Evolutionary conservation across 441 rosid species (phyloP), one percentile per base, ranked within the genome.

Genomic region (Gossypium trilobum): DNA sequence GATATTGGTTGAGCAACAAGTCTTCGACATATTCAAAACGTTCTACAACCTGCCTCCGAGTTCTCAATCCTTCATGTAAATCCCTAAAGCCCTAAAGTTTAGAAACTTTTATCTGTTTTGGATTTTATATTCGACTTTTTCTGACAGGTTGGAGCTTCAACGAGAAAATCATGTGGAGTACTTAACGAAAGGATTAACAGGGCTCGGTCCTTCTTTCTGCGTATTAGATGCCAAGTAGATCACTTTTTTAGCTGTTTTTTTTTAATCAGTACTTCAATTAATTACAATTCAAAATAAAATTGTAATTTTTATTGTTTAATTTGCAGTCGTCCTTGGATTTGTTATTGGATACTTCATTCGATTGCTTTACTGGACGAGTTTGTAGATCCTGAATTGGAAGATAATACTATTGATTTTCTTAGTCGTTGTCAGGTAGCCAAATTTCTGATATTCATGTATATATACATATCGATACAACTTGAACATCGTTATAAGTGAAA

Each of bases 281-380:
- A 50, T 68, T 68, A 51, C 51, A 16, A 68, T 68, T 68, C 36
- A 16, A n/a, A 46, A 19, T 13, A 3, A 50, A 8, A 0, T 14
- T 14, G 1, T 7, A 25, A 25, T 3, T 16, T 70, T 23, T 3
- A 48, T 19, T 68, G 50, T 60, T 74, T 68, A 39, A 56, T 74
- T 62, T 68, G 25, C 85, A 93, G 96, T 80, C 97, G 97, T 27
- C 96, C 98, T 5, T 93, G 98, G 97, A 83, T 91, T 75, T 93
- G 98, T 81, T 93, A 91, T 82, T 93, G 98, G 98, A 93, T 89
- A 65, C 68, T 93, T 60, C 98, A 93, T 71, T 91, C 98, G 16
- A 81, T 91, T 75, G 94, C 96, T 76, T 79, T 93, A 78, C 83
- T 93, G 73, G 92, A 89, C 13, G 94, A 89, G 50, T 63, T 71